Evolutionary conservation across 2,329 filamentous ascomycete genomes (phyloP), one percentile per base, ranked within the genome.

Genomic region (Verticillium klebahnii): DNA sequence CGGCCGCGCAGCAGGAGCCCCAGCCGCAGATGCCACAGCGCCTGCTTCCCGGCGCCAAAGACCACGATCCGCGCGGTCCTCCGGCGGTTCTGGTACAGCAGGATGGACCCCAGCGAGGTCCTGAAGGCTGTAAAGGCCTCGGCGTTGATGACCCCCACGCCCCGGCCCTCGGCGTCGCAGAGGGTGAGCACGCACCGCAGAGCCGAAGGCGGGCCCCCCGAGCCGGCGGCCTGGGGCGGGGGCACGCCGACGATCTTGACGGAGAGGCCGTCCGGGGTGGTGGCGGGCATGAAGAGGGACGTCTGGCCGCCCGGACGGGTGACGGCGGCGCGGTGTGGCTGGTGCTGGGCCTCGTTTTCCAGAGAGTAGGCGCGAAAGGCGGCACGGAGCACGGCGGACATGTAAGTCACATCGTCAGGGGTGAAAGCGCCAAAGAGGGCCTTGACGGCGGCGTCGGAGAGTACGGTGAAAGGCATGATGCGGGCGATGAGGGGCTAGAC

Each of bases 11-110:
- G 82, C 65, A 94, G 82, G 12, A 98, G 82, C 0, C 93, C 89
- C 5, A 98, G 83, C 1, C 93, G 89, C 54, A 96, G 86, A 73
- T 97, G 94, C 93, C 93, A 98, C 78, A 94, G 96, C 14, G 94
- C 94, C 78, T 97, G 93, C 68, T 89, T 87, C 56, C 94, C 94
- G 37, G 90, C 89, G 29, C 94, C 94, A 73, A 97, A 98, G 60
- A 96, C 89, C 15, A 89, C 88, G 12, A 97, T 72, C 15, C 88
- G 91, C 71, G 96, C 89, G 32, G 84, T 83, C 61, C 84, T 80
- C 61, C 94, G 90, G 40, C 83, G 84, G 23, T 76, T 74, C 37
- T 92, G 80, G 29, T 52, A 52, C 0, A 92, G 80, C 31, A 88
- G 86, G 60, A 89, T 85, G 4, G 89, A 89, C 1, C 86, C 86